These are phyloP conservation scores for Skeletonema costatum DNA, from an alignment of 108 stramenopile genomes.

Conservation along the genomic window DNA sequence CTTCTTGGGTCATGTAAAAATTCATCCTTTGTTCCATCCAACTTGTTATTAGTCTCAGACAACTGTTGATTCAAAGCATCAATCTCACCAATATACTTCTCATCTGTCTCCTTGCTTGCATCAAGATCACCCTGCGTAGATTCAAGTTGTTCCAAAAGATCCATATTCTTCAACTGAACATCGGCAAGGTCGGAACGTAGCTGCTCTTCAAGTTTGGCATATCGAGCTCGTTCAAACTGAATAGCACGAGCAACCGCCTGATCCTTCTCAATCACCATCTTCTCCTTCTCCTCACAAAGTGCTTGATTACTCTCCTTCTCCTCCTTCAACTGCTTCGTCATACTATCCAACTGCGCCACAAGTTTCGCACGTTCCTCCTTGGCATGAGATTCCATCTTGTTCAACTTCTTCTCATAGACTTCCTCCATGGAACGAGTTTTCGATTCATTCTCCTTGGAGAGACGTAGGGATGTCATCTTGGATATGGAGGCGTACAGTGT, in stretches of 20 bases:
- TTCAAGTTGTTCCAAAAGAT: slow-evolving; percentile 31
- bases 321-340: slow-evolving; percentile 6
- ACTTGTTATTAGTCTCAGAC: background rate
- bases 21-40: background rate
- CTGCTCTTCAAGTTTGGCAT: slow-evolving; percentile 10
- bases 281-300: slow-evolving; percentile 5
- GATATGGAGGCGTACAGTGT: slow-evolving; percentile 37
- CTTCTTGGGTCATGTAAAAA: background rate
- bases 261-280: background rate
- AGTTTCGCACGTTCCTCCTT: slow-evolving; percentile 27
- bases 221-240: slow-evolving; percentile 3
- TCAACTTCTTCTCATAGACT: slow-evolving; percentile 13
- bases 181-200: slow-evolving; percentile 35
- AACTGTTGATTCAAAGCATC: background rate
- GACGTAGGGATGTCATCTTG: slow-evolving; percentile 27
- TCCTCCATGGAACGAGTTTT: slow-evolving; percentile 17
- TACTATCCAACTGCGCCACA: slow-evolving; percentile 8
- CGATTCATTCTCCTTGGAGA: slow-evolving; percentile 17
- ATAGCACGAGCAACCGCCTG: slow-evolving; percentile 2
- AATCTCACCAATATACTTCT: background rate
- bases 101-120: slow-evolving; percentile 1
- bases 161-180: slow-evolving; percentile 43
- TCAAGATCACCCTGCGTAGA: slow-evolving; percentile 2
- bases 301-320: slow-evolving; percentile 7
- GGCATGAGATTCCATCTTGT: slow-evolving; percentile 16